Evolutionary conservation across 2,329 filamentous ascomycete species (phyloP).

Genomic region (Ambrosiella beaveri): DNA sequence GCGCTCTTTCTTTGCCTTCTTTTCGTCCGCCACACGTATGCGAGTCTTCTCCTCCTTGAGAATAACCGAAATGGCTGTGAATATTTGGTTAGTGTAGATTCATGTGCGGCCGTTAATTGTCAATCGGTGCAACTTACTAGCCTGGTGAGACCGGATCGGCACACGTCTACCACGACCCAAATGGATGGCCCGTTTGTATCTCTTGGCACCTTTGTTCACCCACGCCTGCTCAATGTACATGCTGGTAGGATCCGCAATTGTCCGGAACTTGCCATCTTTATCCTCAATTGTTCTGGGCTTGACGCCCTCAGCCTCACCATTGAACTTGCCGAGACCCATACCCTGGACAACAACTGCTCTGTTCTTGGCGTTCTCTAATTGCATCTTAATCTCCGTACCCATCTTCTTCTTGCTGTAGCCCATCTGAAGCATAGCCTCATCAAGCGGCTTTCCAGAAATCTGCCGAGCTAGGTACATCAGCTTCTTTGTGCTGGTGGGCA

Average conservation of each 20-base stretch:
- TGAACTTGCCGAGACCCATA: conserved; percentile 55
- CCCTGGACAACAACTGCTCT: conserved; percentile 61
- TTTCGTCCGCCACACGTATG: conserved; percentile 63
- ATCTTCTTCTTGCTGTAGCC: conserved; percentile 88
- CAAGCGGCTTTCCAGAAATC: conserved; percentile 82
- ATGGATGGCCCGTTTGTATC: conserved; percentile 42
- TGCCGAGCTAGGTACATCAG: conserved; percentile 70
- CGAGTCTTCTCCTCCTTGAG: conserved; percentile 90
- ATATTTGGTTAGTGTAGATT: background rate
- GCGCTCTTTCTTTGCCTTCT: conserved; percentile 55
- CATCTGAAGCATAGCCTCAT: conserved; percentile 90
- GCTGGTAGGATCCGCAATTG: conserved; percentile 54
- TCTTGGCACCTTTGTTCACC: conserved; percentile 61
- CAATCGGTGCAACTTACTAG: conserved; percentile 40
- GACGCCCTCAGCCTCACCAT: conserved; percentile 14
- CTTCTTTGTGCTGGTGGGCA: conserved; percentile 86
- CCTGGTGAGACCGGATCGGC: conserved; percentile 51
- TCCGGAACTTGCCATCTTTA: conserved; percentile 57
- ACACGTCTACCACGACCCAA: conserved; percentile 60
- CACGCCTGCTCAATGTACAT: conserved; percentile 89
- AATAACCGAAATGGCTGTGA: conserved; percentile 57
- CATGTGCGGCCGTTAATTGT: background rate
- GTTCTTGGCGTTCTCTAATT: conserved; percentile 67
- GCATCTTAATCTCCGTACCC: conserved; percentile 59
- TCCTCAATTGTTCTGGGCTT: conserved; percentile 41